Conservation (phyloP, 2,329 filamentous ascomycete genomes). For the Thelonectria rubi region DNA sequence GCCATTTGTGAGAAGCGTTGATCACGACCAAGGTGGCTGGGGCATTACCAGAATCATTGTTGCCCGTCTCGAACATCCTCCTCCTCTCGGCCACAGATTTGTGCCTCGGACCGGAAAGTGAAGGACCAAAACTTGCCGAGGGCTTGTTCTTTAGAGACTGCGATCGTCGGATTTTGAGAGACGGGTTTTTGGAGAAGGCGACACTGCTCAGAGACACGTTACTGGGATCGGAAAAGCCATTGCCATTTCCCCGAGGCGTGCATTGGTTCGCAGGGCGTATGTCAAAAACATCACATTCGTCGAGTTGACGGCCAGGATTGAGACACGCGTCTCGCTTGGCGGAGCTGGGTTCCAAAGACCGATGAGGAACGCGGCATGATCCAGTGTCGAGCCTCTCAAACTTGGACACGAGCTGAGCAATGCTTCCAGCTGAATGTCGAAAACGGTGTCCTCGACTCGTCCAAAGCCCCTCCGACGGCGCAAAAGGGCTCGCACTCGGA, state of each 20-base stretch:
- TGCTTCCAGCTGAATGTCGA: constrained; percentile 21
- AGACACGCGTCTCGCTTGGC: not conserved
- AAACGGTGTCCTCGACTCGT: constrained; percentile 17
- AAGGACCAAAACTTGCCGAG: constrained; percentile 5
- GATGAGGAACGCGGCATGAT: constrained; percentile 10
- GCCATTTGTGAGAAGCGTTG: constrained; percentile 1
- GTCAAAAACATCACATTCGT: not conserved
- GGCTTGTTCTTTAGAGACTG: constrained; percentile 26
- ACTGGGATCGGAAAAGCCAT: constrained; percentile 16
- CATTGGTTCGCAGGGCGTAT: not conserved
- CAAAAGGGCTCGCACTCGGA: constrained; percentile 13
- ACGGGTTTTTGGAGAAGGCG: not conserved
- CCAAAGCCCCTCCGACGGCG: constrained; percentile 21
- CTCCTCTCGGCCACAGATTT: constrained; percentile 41
- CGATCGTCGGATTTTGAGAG: constrained; percentile 18
- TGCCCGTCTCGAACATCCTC: constrained; percentile 33
- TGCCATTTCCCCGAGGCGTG: constrained; percentile 4
- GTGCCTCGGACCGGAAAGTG: constrained; percentile 21
- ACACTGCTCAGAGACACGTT: constrained; percentile 20
- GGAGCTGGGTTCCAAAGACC: not conserved
- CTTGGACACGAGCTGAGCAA: constrained; percentile 49
- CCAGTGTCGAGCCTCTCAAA: constrained; percentile 46
- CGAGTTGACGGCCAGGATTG: not conserved
- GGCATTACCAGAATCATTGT: constrained; percentile 16
- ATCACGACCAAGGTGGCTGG: not conserved